Evolutionary conservation across 768 basidiomycete species (phyloP).

Genomic region (Paxillus rubicundulus): DNA sequence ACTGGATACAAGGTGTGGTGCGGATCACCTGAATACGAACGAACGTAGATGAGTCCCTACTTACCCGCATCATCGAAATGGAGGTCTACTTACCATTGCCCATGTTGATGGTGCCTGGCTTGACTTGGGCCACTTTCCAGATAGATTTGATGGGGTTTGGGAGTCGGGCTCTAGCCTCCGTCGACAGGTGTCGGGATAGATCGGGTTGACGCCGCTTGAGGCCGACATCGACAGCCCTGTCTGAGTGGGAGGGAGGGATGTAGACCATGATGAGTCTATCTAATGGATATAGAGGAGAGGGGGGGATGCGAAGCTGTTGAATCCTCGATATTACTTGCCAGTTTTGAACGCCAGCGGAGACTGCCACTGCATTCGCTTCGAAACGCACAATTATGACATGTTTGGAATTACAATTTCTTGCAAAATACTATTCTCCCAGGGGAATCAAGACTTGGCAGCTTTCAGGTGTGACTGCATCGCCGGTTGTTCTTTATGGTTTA

Average conservation of each 20-base stretch:
- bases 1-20: conserved; percentile 34
- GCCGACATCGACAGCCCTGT: conserved; percentile 9
- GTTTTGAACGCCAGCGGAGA: conserved; percentile 15
- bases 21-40: conserved; percentile 28
- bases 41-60: neutral
- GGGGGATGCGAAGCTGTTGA: neutral
- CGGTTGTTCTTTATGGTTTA: neutral
- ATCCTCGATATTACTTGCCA: neutral
- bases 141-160: conserved; percentile 39
- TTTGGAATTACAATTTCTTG: neutral
- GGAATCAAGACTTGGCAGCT: neutral
- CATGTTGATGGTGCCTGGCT: conserved; percentile 36
- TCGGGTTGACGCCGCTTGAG: conserved; percentile 29
- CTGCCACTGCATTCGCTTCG: conserved; percentile 4
- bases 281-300: neutral
- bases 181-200: conserved; percentile 33
- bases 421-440: neutral
- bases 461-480: neutral
- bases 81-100: conserved; percentile 29
- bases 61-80: neutral
- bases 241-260: conserved; percentile 14
- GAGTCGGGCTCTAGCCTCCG: conserved; percentile 32
- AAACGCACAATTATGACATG: conserved; percentile 6
- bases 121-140: conserved; percentile 36
- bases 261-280: conserved; percentile 22